Conservation (phyloP, 2,329 filamentous ascomycete species). For the Penicillium polonicum region DNA sequence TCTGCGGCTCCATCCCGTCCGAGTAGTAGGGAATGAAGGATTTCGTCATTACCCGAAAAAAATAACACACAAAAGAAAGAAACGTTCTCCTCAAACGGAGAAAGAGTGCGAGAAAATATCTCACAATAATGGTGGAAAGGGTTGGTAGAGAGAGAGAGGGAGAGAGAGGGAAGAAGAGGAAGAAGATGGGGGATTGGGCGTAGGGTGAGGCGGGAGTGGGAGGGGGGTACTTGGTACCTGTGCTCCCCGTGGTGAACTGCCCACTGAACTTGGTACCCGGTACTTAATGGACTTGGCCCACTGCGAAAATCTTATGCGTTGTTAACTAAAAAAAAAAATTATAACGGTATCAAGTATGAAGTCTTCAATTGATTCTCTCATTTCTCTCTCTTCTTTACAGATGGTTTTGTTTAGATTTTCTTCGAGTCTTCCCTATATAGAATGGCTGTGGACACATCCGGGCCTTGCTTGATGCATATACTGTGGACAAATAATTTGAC, state of each 20-base stretch:
- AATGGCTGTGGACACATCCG: slow-evolving; percentile 10
- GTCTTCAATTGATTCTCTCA: not conserved
- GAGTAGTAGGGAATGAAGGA: slow-evolving; percentile 19
- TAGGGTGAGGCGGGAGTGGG: slow-evolving; percentile 7
- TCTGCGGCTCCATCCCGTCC: slow-evolving; percentile 26
- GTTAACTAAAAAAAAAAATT: slow-evolving; percentile 13
- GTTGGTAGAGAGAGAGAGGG: slow-evolving; percentile 12
- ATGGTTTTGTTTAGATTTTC: slow-evolving; percentile 26
- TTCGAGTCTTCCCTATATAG: slow-evolving; percentile 17
- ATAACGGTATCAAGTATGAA: not conserved
- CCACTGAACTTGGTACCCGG: slow-evolving; percentile 12
- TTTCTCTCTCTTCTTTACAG: not conserved
- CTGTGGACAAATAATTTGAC: slow-evolving; percentile 2
- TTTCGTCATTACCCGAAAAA: slow-evolving; percentile 21
- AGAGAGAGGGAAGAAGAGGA: slow-evolving; percentile 8
- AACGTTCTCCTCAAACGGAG: slow-evolving; percentile 3
- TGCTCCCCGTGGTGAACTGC: not conserved
- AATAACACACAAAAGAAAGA: slow-evolving; percentile 22
- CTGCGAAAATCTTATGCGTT: slow-evolving; percentile 15
- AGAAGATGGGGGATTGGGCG: slow-evolving; percentile 14
- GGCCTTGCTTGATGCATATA: slow-evolving; percentile 24
- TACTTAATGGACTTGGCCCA: slow-evolving; percentile 11
- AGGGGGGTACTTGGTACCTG: slow-evolving; percentile 16
- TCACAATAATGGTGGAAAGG: slow-evolving; percentile 17
- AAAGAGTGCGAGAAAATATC: slow-evolving; percentile 5